Evolutionary conservation across 352 stramenopile species (phyloP).

Genomic region (Globisporangium rhizosaccharum): DNA sequence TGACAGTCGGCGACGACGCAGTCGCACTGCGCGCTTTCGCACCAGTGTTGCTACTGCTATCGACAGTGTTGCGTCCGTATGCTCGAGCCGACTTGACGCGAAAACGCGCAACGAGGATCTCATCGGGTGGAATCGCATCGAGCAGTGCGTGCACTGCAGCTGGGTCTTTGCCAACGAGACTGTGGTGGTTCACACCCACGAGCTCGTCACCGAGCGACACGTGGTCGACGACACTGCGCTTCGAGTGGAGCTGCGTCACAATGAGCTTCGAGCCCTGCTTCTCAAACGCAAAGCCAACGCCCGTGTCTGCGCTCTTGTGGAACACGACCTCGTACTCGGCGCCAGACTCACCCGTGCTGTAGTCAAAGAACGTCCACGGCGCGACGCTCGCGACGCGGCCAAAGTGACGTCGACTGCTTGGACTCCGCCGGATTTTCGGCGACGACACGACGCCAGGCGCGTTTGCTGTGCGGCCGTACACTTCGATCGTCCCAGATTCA

Average conservation of each 20-base stretch:
- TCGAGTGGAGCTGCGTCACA: constrained; percentile 19
- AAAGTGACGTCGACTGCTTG: constrained; percentile 13
- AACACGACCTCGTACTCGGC: constrained; percentile 64
- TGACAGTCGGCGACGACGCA: neutral
- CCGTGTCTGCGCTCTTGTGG: constrained; percentile 26
- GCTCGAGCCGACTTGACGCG: constrained; percentile 21
- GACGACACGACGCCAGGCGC: constrained; percentile 54
- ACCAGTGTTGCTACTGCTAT: neutral
- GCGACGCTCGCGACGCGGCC: constrained; percentile 42
- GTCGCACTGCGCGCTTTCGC: no score
- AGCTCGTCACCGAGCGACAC: constrained; percentile 48
- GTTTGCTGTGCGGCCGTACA: constrained; percentile 55
- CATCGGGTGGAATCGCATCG: constrained; percentile 21
- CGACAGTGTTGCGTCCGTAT: neutral
- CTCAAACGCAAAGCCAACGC: constrained; percentile 46
- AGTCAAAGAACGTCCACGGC: constrained; percentile 74
- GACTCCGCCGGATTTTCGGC: constrained; percentile 19
- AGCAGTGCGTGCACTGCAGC: constrained; percentile 31
- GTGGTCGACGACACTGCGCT: constrained; percentile 9
- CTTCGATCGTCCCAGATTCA: constrained; percentile 44
- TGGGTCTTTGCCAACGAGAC: constrained; percentile 29
- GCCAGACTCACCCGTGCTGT: constrained; percentile 52
- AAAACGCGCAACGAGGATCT: constrained; percentile 41
- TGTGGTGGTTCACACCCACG: constrained; percentile 56
- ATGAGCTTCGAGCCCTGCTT: constrained; percentile 32